A percentile compares a stretch with the other conserved stretches of the same genome.
phyloP scores from a whole-genome alignment of 2,329 filamentous ascomycete genomes.

The Pseudomassariella vexata region DNA sequence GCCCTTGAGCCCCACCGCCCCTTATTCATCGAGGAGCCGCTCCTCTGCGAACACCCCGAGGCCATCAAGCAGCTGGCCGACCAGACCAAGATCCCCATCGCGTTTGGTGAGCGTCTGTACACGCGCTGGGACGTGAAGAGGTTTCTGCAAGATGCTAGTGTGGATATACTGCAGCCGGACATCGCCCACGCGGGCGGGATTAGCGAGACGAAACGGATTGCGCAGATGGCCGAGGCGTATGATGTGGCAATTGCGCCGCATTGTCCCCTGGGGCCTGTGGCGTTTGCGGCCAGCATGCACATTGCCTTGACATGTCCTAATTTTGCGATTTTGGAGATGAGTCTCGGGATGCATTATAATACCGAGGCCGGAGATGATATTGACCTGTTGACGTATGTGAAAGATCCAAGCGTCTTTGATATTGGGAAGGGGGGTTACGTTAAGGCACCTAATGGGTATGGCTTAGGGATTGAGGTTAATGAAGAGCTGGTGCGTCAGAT shows the following conservation, averaged over 20 bases:
- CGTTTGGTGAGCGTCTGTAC: conserved; percentile 63
- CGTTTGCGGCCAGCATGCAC: conserved; percentile 62
- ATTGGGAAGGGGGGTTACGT: conserved; percentile 56
- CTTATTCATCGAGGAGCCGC: conserved; percentile 65
- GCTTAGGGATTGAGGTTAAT: conserved; percentile 62
- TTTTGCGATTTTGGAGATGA: conserved; percentile 71
- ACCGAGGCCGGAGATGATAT: conserved; percentile 38
- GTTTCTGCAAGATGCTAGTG: conserved; percentile 58
- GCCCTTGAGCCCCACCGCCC: too few relatives aligned
- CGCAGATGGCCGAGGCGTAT: conserved; percentile 63
- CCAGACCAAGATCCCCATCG: conserved; percentile 57
- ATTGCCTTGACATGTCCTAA: conserved; percentile 54
- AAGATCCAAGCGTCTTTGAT: conserved; percentile 56
- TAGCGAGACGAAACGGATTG: conserved; percentile 60
- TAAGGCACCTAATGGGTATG: conserved; percentile 47
- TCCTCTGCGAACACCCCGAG: conserved; percentile 60
- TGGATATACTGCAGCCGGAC: conserved; percentile 67
- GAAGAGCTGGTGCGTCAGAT: conserved; percentile 58
- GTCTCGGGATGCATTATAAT: conserved; percentile 71
- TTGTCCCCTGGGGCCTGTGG: conserved; percentile 64
- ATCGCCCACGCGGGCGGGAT: conserved; percentile 65
- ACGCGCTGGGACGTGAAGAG: conserved; percentile 65
- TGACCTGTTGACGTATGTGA: conserved; percentile 59
- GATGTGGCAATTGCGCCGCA: conserved; percentile 66
- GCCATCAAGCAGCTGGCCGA: conserved; percentile 50